Evolutionary conservation across 176 grass and related monocot genomes (phyloP), one percentile per base, ranked within the genome.

Genomic region (Avena sativa): DNA sequence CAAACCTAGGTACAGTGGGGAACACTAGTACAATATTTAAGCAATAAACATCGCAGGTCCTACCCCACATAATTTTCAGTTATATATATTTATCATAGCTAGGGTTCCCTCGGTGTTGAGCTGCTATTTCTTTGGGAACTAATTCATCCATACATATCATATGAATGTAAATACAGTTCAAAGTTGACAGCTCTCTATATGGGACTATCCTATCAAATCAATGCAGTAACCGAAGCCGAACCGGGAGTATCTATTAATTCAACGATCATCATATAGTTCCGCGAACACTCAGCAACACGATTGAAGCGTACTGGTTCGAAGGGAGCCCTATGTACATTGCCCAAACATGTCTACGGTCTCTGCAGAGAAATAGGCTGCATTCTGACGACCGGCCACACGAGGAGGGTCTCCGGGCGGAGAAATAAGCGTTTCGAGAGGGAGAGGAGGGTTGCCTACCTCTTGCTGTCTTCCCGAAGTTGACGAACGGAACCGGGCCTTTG

Each of bases 381-480:
- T 76, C 17, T 49, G 17, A 47, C 28, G 12, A 13, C 12, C 12
- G 3, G 48, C 48, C 2, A 50, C 48, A 9, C 11, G 49, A 50
- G 49, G 49, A 50, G 48, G 9, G 8, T 12, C 10, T 49, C 10
- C 10, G 48, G 2, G 10, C 3, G 49, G 49, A 50, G 49, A 50
- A 3, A 50, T 50, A 50, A 3, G 49, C 49, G 11, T 12, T 12
- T 50, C 11, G 2, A 32, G 25, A 13, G 13, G 48, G 5, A 66
- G 64, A 68, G n/a, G 47, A 68, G 49, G 79, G 9, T 12, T 20
- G 8, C 66, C 71, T 88, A 61, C 95, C 95, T 90, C 72, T 97
- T 64, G 91, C 89, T 85, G 49, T 85, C 91, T 91, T 97, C 69
- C 93, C 95, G 14, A 95, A 88, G 59, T 89, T 87, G 26, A 21